Percentiles rank a stretch among this genome's conserved stretches.
Conservation (phyloP, 148 eudicot genomes). For the Diospyros lotus region DNA sequence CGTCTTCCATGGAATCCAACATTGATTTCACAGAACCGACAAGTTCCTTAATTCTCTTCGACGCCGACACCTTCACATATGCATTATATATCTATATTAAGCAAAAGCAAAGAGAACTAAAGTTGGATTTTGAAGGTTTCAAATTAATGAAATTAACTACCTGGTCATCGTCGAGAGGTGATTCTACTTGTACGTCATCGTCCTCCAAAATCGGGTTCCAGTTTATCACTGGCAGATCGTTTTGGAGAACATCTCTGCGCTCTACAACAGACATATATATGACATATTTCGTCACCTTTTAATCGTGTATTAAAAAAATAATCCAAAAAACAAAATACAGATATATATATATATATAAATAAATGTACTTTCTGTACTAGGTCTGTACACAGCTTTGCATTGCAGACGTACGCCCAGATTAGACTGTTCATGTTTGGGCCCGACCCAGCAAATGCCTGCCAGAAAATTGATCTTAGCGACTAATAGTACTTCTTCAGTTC, state of each 20-base stretch:
- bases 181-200: slow-evolving; percentile 21
- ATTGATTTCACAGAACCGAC: slow-evolving; percentile 19
- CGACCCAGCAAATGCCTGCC: slow-evolving; percentile 12
- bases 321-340: too few species aligned
- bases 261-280: slow-evolving; percentile 19
- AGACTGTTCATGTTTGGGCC: background rate
- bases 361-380: slow-evolving; percentile 27
- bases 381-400: slow-evolving; percentile 29
- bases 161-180: background rate
- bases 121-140: too few species aligned
- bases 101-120: background rate
- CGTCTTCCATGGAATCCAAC: slow-evolving; percentile 44
- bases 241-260: slow-evolving; percentile 17
- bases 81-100: background rate
- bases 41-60: slow-evolving; percentile 11
- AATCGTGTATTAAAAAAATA: too few species aligned
- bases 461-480: background rate
- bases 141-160: background rate
- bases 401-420: background rate
- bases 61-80: slow-evolving; percentile 8
- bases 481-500: background rate
- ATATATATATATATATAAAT: background rate
- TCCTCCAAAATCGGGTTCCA: slow-evolving; percentile 25
- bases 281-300: too few species aligned
- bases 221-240: slow-evolving; percentile 20